Base-by-base conservation (phyloP, 106 monocot genomes). In the Agapanthus africanus region DNA sequence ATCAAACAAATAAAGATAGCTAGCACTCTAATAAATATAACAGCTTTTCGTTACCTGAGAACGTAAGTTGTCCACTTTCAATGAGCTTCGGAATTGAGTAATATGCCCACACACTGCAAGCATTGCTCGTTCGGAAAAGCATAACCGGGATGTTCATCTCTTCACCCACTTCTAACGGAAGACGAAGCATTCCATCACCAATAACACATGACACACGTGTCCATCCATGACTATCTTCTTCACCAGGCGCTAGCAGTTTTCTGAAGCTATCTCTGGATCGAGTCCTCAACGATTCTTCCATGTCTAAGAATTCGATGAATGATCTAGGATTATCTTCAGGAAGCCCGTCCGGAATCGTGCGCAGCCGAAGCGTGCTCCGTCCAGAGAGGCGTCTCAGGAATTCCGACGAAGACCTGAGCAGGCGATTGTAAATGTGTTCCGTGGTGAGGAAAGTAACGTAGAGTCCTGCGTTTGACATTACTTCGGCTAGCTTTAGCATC, bases 361-460 rank as follows among this genome's bases (percentile, higher is more conserved):
- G 54, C 40, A 81, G 56, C 4, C 61, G 0, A 54, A 77, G 41
- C 5, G 9, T 23, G 0, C 19, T 38, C n/a, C 32, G 41, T 37
- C 9, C 3, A 40, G 49, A 13, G 40, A 74, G 69, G 8, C 8
- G 25, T 8, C 46, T 31, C 18, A 26, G 0, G 47, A 38, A 23
- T 31, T 37, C 28, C 18, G 19, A 30, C 27, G 74, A 74, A 33
- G 31, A 63, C 22, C 37, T 23, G 50, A 28, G 27, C 69, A 74
- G 73, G 47, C 57, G 73, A 60, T 34, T 65, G 26, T 69, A 68
- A 33, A 40, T 69, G 35, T 73, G 67, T 4, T 77, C 54, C 54
- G 64, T 77, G 81, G 39, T 77, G 77, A 81, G 40, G 73, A 81
- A 77, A 54, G 77, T 81, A 69, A 77, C 70, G 35, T 77, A n/a